phyloP scores from a whole-genome alignment of 75 land plant species.

The Chamaecyparis obtusa region DNA sequence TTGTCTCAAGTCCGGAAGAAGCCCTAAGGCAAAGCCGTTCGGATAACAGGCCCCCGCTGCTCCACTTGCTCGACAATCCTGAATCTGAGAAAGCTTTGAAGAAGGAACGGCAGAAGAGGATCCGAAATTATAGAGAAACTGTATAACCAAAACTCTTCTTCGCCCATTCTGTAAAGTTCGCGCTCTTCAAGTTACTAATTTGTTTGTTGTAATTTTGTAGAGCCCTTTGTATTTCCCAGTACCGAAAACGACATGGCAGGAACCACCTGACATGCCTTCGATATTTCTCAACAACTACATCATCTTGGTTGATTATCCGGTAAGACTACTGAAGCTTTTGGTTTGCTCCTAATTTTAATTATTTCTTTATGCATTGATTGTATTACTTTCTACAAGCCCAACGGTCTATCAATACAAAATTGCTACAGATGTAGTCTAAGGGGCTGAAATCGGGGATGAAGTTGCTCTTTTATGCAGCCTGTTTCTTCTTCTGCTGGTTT shows the following conservation, averaged over 20 bases:
- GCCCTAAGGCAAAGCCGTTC: slow-evolving; percentile 14
- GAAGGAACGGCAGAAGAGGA: slow-evolving; percentile 63
- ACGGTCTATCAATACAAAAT: background rate
- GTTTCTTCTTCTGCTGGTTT: background rate
- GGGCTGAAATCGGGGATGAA: background rate
- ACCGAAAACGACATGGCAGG: slow-evolving; percentile 61
- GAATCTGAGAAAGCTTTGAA: slow-evolving; percentile 52
- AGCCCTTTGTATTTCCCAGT: slow-evolving; percentile 52
- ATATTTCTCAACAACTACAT: slow-evolving; percentile 78
- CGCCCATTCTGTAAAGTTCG: background rate
- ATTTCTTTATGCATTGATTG: too few relatives aligned
- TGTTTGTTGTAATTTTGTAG: background rate
- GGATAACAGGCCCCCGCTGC: slow-evolving; percentile 48
- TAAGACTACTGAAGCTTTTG: slow-evolving; percentile 20
- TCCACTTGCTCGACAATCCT: slow-evolving; percentile 62
- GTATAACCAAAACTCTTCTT: background rate
- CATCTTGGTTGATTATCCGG: slow-evolving; percentile 96
- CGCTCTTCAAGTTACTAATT: background rate
- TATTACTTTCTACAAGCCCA: too few relatives aligned
- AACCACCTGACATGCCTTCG: slow-evolving; percentile 88
- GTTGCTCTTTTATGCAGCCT: background rate
- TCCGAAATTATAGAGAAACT: background rate
- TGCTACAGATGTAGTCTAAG: background rate
- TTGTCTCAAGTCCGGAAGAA: slow-evolving; percentile 39
- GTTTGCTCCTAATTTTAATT: background rate